Base-by-base conservation (phyloP, 1,139 yeast species). In the Candida sp. region DNA sequence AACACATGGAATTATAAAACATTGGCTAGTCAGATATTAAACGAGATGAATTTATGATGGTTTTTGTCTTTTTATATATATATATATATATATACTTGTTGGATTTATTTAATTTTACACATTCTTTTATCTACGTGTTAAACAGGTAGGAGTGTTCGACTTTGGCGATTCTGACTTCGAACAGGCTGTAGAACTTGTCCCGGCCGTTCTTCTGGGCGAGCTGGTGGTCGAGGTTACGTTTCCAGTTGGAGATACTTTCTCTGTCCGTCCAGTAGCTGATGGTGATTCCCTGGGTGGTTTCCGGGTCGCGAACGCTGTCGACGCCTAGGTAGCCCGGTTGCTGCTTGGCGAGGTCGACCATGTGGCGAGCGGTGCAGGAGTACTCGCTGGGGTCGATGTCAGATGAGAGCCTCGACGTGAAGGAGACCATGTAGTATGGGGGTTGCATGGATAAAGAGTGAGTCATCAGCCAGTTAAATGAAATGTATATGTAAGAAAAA, bases 1-100 rank as follows among this genome's bases (percentile, higher is more conserved):
- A 92, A 94, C 68, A 90, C 98, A 2, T 93, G 98, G 98, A 84
- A 89, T 71, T 93, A 93, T 72, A 93, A 93, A 73, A 87, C 92
- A n/a, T 76, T 93, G 67, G 98, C 98, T 3, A 86, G 96, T 53
- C 91, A 87, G 67, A 88, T 93, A 46, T 80, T 93, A 70, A 81
- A 83, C 55, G 94, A 90, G 62, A 78, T 93, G 69, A 87, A 88
- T 61, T 75, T 92, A 61, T 88, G 57, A 42, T 38, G 45, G 35
- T n/a, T 25, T 23, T 43, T 8, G 26, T 43, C 32, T n/a, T 35
- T 42, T 33, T 35, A 26, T 42, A 32, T 23, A 33, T 39, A 44
- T 46, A 17, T 42, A 35, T 28, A 17, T 42, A 30, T 7, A 6
- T 38, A 37, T 28, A n/a, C 34, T 48, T 42, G 25, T 42, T 8